Evolutionary conservation across 2,329 filamentous ascomycete genomes (phyloP).

Genomic region (Huntiella omanensis): DNA sequence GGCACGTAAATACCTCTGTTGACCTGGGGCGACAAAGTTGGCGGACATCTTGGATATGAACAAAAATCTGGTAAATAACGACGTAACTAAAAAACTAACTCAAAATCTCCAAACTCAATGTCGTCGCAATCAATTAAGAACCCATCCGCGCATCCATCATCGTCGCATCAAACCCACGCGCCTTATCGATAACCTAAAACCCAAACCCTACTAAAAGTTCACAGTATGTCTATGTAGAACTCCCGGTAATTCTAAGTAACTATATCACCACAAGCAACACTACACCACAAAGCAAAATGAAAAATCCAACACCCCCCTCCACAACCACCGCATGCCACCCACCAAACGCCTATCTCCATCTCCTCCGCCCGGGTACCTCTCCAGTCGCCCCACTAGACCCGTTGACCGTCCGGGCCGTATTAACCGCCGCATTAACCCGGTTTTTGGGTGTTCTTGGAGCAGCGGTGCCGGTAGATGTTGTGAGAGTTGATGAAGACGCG

Average conservation of each 20-base stretch:
- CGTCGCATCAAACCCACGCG: no score
- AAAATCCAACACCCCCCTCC: conserved; percentile 16
- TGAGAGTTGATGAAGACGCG: conserved; percentile 32
- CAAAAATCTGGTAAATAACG: neutral
- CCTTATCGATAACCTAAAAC: no score
- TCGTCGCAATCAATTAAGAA: neutral
- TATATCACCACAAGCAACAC: no score
- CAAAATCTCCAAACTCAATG: neutral
- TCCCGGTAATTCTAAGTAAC: no score
- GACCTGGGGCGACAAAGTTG: conserved; percentile 47
- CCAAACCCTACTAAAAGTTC: no score
- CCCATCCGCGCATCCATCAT: neutral
- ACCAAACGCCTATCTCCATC: conserved; percentile 37
- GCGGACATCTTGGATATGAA: conserved; percentile 6
- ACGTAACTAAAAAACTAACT: neutral
- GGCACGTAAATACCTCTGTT: conserved; percentile 75
- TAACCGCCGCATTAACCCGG: conserved; percentile 42
- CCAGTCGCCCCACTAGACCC: conserved; percentile 29
- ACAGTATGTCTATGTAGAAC: no score
- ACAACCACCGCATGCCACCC: conserved; percentile 13
- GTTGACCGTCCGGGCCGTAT: conserved; percentile 42
- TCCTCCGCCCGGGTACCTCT: conserved; percentile 15
- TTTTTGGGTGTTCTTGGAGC: conserved; percentile 53
- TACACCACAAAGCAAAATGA: conserved; percentile 5
- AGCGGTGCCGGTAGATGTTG: conserved; percentile 50